Conservation (phyloP, 2,329 filamentous ascomycete genomes). For the Alternaria dauci region DNA sequence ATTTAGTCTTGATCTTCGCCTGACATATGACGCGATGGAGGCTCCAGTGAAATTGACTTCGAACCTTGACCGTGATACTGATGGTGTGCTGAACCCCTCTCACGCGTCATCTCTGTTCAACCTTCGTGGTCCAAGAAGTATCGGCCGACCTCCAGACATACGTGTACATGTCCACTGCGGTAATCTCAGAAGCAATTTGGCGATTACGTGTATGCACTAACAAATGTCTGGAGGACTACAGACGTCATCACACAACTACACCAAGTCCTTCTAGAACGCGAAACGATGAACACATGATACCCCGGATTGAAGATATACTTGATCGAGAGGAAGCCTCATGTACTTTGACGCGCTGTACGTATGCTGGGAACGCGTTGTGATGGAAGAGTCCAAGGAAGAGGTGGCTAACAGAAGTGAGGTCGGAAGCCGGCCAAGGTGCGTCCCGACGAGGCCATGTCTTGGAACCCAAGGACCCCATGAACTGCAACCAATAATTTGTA, state of each 20-base stretch:
- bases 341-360: not conserved
- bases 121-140: not conserved
- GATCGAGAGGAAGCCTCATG: not conserved
- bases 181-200: not conserved
- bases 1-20: not conserved
- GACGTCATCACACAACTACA: not conserved
- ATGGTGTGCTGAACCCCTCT: not conserved
- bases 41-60: not conserved
- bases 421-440: slow-evolving; percentile 2
- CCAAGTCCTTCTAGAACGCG: not conserved
- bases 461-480: not conserved
- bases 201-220: not conserved
- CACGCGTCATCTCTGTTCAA: not conserved
- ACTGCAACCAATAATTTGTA: not conserved
- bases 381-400: not conserved
- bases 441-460: slow-evolving; percentile 3
- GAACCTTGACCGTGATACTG: not conserved
- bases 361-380: not conserved
- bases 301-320: not conserved
- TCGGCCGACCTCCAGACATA: not conserved
- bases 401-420: not conserved
- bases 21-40: not conserved
- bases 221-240: not conserved
- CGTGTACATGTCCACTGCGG: not conserved
- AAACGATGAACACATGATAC: not conserved